Conservation (phyloP, 345 rosid genomes). For the Lepidium aucheri region DNA sequence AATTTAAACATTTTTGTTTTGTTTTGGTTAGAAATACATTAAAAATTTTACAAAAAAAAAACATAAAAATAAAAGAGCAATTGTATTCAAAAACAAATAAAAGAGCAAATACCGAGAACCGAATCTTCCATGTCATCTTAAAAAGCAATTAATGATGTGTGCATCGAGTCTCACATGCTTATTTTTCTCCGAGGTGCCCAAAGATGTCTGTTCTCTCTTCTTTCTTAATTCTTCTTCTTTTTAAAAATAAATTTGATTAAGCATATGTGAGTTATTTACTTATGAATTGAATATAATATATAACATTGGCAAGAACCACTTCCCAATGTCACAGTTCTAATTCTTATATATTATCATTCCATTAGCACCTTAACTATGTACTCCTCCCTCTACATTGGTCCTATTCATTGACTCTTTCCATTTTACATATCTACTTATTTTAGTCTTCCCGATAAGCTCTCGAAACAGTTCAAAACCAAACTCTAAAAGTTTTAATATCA, state of each 20-base stretch:
- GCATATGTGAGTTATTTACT: neutral
- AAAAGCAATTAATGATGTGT: constrained; percentile 42
- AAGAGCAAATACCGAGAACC: constrained; percentile 43
- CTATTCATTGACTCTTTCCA: neutral
- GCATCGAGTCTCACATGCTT: constrained; percentile 50
- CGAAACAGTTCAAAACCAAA: too few relatives aligned
- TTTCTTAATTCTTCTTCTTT: neutral
- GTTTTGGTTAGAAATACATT: neutral
- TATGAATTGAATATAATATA: constrained; percentile 9
- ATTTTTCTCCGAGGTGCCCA: constrained; percentile 36
- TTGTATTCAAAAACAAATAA: too few relatives aligned
- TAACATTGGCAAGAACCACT: constrained; percentile 9
- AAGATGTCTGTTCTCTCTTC: constrained; percentile 71
- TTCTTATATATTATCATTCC: constrained; percentile 6
- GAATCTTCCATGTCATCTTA: constrained; percentile 64
- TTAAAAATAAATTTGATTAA: neutral
- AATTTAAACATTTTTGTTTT: neutral
- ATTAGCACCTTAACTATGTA: constrained; percentile 12
- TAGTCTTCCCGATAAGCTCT: neutral
- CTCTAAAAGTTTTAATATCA: too few relatives aligned
- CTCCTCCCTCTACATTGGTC: neutral
- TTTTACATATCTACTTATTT: neutral
- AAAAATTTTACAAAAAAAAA: too few relatives aligned
- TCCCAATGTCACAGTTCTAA: constrained; percentile 23
- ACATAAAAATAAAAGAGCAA: too few relatives aligned